Conservation (phyloP, 192 early-diverging fungal species). For the Rhizoclosmatium globosum region DNA sequence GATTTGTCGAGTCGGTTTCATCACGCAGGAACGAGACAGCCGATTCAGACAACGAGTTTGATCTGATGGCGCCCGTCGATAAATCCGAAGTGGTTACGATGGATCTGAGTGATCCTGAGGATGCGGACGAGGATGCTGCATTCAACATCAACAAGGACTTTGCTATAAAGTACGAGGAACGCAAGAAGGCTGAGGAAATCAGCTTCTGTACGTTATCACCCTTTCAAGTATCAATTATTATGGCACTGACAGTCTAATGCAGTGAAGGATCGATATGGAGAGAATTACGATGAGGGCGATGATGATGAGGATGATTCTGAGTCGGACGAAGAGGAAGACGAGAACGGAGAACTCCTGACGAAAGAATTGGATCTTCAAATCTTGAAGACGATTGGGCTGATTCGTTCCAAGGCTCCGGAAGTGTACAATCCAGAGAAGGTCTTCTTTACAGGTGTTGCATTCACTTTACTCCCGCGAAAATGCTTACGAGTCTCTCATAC, state of each 20-base stretch:
- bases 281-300: constrained; percentile 48
- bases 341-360: constrained; percentile 72
- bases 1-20: neutral
- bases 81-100: constrained; percentile 16
- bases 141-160: constrained; percentile 56
- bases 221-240: neutral
- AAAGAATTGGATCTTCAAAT: constrained; percentile 93
- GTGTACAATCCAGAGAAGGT: constrained; percentile 80
- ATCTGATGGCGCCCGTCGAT: constrained; percentile 13
- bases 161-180: constrained; percentile 72
- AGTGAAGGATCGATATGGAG: constrained; percentile 74
- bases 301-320: constrained; percentile 64
- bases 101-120: constrained; percentile 14
- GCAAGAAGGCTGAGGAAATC: constrained; percentile 73
- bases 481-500: neutral
- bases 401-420: constrained; percentile 77
- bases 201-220: constrained; percentile 58
- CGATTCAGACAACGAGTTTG: constrained; percentile 6
- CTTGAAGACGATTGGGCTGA: constrained; percentile 86
- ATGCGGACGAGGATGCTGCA: constrained; percentile 40
- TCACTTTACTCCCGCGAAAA: neutral
- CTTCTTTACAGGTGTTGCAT: constrained; percentile 72
- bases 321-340: constrained; percentile 72
- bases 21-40: neutral
- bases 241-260: neutral